Percentiles rank a stretch among this genome's conserved stretches.
Evolutionary conservation across 371 early-diverging fungal genomes (phyloP).

Genomic region (Globomyces sp.): DNA sequence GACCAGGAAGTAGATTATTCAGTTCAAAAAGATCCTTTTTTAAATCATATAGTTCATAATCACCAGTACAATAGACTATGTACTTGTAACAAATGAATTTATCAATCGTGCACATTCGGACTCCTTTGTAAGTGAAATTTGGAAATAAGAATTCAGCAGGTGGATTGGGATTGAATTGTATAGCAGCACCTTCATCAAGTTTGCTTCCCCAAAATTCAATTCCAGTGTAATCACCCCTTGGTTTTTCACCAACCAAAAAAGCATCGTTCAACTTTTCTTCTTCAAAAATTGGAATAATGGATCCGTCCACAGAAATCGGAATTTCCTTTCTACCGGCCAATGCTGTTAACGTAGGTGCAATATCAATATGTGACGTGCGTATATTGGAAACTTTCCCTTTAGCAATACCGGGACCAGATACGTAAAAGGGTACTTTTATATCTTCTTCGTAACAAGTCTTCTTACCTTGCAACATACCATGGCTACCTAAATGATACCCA

Average conservation of each 20-base stretch:
- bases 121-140: conserved; percentile 59
- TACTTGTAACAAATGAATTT: conserved; percentile 55
- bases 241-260: neutral
- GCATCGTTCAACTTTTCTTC: too few relatives aligned
- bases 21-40: conserved; percentile 60
- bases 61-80: conserved; percentile 64
- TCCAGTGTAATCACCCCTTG: conserved; percentile 48
- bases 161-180: neutral
- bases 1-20: neutral
- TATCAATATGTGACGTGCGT: conserved; percentile 58
- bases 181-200: conserved; percentile 5
- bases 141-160: conserved; percentile 4
- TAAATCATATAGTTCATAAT: conserved; percentile 60
- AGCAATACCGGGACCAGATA: conserved; percentile 61
- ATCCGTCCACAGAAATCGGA: conserved; percentile 57
- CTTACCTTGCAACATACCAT: conserved; percentile 62
- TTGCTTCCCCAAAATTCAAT: conserved; percentile 59
- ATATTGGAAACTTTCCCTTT: conserved; percentile 45
- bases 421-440: conserved; percentile 53
- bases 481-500: conserved; percentile 67
- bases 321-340: conserved; percentile 48
- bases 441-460: conserved; percentile 62
- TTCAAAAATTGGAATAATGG: conserved; percentile 44
- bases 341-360: conserved; percentile 62
- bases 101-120: conserved; percentile 50